Base-by-base conservation (phyloP, 2,329 filamentous ascomycete genomes). In the Penicillium sp. region DNA sequence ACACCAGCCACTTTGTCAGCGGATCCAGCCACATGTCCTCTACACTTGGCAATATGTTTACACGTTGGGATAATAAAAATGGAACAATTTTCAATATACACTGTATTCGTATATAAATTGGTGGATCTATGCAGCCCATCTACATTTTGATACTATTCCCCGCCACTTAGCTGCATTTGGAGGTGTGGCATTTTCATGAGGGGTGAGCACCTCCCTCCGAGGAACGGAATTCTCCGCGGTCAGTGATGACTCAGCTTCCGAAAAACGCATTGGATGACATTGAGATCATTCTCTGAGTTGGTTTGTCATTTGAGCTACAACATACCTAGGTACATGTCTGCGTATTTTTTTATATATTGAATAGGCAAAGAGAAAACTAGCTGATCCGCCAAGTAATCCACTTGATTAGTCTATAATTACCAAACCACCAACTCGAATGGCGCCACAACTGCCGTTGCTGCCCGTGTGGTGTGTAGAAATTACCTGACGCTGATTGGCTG, bases 401-500 rank as follows among this genome's bases (percentile, higher is more conserved):
- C 34, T 51, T 34, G 31, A 18, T 32, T 34, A 42, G 23, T 54
- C n/a, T 21, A 39, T 16, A 37, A 31, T 46, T 39, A 54, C 15
- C 34, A 25, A 37, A 16, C 50, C 46, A n/a, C 35, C 23, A 25
- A 25, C 7, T 29, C 29, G 29, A 60, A 61, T 72, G 67, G 67
- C 65, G 65, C 66, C 69, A 70, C 65, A 55, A 31, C 44, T 18
- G 27, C 8, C 4, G 32, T 12, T 34, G 21, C 44, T n/a, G 29
- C 29, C 29, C 29, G 29, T 10, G 29, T 29, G 29, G 1, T 68
- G 70, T 62, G 65, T 73, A 71, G 71, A 75, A 76, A 75, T 67
- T 63, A 59, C 55, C 70, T 18, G 16, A 56, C 34, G 49, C 55
- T 75, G 71, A 76, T 76, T 76, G 74, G 74, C 49, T 35, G 13